These are phyloP conservation scores for Colletotrichum lupini DNA, from an alignment of 2,329 filamentous ascomycete genomes.

Conservation along the genomic window DNA sequence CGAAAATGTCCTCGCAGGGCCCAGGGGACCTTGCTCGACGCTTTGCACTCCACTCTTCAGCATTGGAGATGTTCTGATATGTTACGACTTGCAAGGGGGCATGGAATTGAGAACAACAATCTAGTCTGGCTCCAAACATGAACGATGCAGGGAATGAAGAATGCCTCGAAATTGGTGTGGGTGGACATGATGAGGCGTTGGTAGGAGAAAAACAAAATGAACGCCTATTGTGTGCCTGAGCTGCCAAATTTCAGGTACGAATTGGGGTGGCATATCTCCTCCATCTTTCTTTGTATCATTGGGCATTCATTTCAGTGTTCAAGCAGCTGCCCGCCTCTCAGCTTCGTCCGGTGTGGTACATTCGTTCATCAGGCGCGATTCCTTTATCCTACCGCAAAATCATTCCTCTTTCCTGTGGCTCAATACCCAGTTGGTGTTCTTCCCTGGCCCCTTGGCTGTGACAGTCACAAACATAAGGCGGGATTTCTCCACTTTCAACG, in stretches of 20 bases:
- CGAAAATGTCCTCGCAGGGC: conserved; percentile 36
- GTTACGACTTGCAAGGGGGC: not conserved
- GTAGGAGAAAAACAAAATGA: not conserved
- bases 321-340: not conserved
- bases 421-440: not conserved
- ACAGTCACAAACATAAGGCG: conserved; percentile 9
- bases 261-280: not conserved
- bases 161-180: not conserved
- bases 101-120: not conserved
- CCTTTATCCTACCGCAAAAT: not conserved
- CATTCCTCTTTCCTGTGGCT: not conserved
- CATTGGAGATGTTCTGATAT: not conserved
- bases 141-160: not conserved
- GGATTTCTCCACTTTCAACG: conserved; percentile 18
- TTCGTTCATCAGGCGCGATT: not conserved
- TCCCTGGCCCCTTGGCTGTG: not conserved
- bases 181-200: conserved; percentile 1
- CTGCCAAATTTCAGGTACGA: conserved; percentile 18
- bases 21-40: conserved; percentile 14
- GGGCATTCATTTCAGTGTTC: not conserved
- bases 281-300: not conserved
- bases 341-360: not conserved
- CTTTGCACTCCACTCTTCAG: conserved; percentile 22
- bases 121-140: not conserved
- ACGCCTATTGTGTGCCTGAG: not conserved